Evolutionary conservation across 768 basidiomycete genomes (phyloP).

Genomic region (Pholiota microspora): DNA sequence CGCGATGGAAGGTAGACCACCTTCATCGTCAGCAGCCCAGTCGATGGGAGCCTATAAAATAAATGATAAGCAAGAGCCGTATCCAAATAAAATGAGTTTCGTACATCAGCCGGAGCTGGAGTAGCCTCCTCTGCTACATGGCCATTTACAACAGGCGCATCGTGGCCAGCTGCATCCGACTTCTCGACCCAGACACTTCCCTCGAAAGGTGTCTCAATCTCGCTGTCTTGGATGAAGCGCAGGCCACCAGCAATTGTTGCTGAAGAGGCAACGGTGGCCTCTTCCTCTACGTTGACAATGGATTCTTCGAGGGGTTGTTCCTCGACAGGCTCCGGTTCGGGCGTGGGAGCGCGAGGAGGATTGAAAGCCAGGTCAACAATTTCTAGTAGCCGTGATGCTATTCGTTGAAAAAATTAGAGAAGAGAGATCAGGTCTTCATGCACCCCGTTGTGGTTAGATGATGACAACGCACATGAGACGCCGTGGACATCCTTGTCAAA

Average conservation of each 20-base stretch:
- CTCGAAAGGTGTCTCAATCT: conserved; percentile 55
- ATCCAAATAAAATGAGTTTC: neutral
- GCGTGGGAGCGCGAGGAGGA: conserved; percentile 42
- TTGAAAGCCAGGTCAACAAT: conserved; percentile 53
- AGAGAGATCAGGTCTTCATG: neutral
- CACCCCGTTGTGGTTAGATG: no score
- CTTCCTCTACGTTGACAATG: conserved; percentile 25
- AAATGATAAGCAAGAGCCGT: neutral
- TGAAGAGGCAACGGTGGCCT: conserved; percentile 36
- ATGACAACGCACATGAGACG: conserved; percentile 48
- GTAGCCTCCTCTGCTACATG: conserved; percentile 18
- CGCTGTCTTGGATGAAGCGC: conserved; percentile 82
- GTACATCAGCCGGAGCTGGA: conserved; percentile 18
- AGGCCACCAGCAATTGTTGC: conserved; percentile 50
- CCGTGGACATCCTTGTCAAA: conserved; percentile 60
- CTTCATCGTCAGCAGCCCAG: conserved; percentile 84
- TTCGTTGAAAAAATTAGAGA: conserved; percentile 13
- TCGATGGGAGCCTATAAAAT: conserved; percentile 42
- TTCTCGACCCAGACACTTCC: conserved; percentile 57
- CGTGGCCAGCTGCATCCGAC: conserved; percentile 35
- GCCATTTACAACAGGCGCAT: conserved; percentile 31
- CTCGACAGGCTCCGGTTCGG: conserved; percentile 32
- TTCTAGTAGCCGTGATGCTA: conserved; percentile 63
- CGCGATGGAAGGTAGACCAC: conserved; percentile 74
- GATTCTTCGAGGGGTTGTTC: conserved; percentile 19